Evolutionary conservation across 495 filamentous ascomycete species (phyloP).

Genomic region (Chaetomium fimeti): DNA sequence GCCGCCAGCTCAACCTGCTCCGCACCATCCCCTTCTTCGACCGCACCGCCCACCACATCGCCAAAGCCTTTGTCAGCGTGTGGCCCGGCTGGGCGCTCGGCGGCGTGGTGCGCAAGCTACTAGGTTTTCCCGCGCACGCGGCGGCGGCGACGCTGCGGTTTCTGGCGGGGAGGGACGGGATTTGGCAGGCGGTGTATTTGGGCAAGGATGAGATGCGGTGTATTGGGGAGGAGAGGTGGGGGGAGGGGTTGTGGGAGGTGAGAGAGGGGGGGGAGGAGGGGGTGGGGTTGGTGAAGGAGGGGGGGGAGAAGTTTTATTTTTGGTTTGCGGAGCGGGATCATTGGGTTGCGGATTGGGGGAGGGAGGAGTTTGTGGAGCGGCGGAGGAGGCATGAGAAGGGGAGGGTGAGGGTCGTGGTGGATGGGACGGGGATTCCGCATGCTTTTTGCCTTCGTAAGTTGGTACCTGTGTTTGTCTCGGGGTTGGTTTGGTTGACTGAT

Average conservation of each 20-base stretch:
- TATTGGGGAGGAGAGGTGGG: constrained; percentile 77
- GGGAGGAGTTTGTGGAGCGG: constrained; percentile 68
- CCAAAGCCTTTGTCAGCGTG: constrained; percentile 47
- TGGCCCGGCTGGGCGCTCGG: constrained; percentile 47
- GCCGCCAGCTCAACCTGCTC: constrained; percentile 56
- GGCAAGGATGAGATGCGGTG: constrained; percentile 67
- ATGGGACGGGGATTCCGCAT: constrained; percentile 71
- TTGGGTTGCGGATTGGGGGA: constrained; percentile 76
- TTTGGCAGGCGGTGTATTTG: constrained; percentile 67
- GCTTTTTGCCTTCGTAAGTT: constrained; percentile 75
- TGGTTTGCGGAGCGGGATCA: constrained; percentile 75
- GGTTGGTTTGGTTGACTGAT: constrained; percentile 3
- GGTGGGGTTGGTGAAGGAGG: background rate
- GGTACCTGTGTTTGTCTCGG: constrained; percentile 19
- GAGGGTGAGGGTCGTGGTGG: constrained; percentile 59
- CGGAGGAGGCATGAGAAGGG: constrained; percentile 38
- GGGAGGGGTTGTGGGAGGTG: constrained; percentile 62
- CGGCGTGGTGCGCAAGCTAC: constrained; percentile 46
- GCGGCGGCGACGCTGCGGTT: constrained; percentile 62
- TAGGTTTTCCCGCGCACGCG: constrained; percentile 56
- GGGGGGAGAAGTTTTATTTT: constrained; percentile 58
- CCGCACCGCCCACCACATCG: constrained; percentile 52
- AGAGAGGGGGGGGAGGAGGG: constrained; percentile 25
- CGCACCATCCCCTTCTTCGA: constrained; percentile 56
- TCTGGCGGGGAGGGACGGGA: constrained; percentile 59